phyloP scores from a whole-genome alignment of 768 basidiomycete species.

The Suillus brevipes region DNA sequence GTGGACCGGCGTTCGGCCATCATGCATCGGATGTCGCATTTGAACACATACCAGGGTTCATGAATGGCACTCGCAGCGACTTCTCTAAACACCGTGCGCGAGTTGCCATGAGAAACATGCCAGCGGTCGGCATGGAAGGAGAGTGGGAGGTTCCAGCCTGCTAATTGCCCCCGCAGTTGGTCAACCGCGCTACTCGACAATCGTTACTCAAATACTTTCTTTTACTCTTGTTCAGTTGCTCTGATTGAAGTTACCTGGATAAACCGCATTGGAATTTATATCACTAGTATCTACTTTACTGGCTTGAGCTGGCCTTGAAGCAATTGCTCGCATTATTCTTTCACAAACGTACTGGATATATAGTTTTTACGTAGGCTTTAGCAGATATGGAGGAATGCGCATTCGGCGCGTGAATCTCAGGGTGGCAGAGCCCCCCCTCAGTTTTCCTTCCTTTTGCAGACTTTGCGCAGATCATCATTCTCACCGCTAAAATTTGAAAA shows the following conservation, averaged over 20 bases:
- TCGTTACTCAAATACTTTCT: neutral
- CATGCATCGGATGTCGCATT: conserved; percentile 27
- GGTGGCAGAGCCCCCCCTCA: neutral
- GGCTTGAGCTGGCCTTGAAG: neutral
- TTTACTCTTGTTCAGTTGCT: neutral
- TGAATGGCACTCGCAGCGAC: conserved; percentile 23
- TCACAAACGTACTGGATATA: neutral
- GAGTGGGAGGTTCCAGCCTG: conserved; percentile 81
- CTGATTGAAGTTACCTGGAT: neutral
- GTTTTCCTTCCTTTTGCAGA: conserved; percentile 2
- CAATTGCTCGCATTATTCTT: conserved; percentile 5
- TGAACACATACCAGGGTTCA: conserved; percentile 30
- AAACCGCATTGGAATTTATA: conserved; percentile 2
- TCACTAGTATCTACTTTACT: conserved; percentile 1
- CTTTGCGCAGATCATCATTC: neutral
- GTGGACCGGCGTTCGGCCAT: conserved; percentile 32
- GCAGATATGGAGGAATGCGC: neutral
- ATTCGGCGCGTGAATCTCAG: neutral
- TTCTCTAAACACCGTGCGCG: conserved; percentile 53
- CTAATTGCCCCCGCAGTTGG: conserved; percentile 25
- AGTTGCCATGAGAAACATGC: conserved; percentile 66
- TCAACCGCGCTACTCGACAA: neutral
- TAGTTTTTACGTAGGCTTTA: neutral
- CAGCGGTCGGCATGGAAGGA: conserved; percentile 60
- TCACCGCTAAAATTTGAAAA: neutral